Percentiles rank a stretch among this genome's conserved stretches.
These are phyloP conservation scores for Pythium rhizo-oryzae DNA, from an alignment of 352 stramenopile genomes.

Conservation along the genomic window DNA sequence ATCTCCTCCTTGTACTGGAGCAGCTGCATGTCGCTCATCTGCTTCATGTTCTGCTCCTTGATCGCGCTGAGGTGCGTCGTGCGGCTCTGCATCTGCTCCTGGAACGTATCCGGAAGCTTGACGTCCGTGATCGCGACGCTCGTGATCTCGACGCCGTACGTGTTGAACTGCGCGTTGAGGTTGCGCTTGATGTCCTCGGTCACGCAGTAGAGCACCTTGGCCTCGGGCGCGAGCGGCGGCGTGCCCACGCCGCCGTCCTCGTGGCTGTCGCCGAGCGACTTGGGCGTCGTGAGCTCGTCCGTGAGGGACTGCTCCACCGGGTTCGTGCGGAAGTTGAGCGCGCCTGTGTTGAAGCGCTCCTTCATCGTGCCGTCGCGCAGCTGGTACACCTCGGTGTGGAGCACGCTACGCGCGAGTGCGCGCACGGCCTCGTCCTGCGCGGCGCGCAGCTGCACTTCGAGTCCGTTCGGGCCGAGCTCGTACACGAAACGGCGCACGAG, in stretches of 20 bases:
- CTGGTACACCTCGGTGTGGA: conserved; percentile 90
- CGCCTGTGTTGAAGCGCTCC: conserved; percentile 62
- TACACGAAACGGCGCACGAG: conserved; percentile 91
- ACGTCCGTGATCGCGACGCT: conserved; percentile 75
- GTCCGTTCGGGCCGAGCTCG: conserved; percentile 78
- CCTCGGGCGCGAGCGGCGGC: conserved; percentile 16
- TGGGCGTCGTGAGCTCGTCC: conserved; percentile 29
- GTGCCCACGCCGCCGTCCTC: conserved; percentile 19
- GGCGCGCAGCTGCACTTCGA: conserved; percentile 84
- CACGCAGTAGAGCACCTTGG: conserved; percentile 45
- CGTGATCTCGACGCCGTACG: conserved; percentile 73
- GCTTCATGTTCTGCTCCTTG: conserved; percentile 81
- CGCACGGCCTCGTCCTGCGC: conserved; percentile 85
- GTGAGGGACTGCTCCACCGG: conserved; percentile 18
- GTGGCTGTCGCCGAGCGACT: conserved; percentile 23
- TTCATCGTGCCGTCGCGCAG: conserved; percentile 75
- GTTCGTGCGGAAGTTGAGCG: conserved; percentile 33
- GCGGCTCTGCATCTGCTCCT: conserved; percentile 67
- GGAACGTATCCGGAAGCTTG: conserved; percentile 55
- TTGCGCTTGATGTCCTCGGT: conserved; percentile 68
- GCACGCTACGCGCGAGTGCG: conserved; percentile 76
- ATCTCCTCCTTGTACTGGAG: conserved; percentile 65
- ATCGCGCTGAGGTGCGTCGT: conserved; percentile 69
- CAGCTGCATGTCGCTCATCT: conserved; percentile 77
- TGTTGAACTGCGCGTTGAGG: conserved; percentile 73